Evolutionary conservation across 2,329 filamentous ascomycete species (phyloP), one percentile per base, ranked within the genome.

Genomic region (Diaporthe nobilis): DNA sequence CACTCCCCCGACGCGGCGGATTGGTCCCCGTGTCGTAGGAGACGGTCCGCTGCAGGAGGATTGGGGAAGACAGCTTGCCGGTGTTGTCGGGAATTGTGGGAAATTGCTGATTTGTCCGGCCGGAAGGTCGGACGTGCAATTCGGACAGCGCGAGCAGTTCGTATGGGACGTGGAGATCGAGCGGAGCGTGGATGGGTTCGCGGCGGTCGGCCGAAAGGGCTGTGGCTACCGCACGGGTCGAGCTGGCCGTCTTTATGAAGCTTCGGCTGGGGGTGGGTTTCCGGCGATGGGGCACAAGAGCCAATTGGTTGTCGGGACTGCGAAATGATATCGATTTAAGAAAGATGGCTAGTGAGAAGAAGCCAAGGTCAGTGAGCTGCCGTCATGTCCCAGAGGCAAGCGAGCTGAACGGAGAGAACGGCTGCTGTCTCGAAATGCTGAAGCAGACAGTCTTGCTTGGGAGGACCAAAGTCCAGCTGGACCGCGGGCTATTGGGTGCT

Each of bases 11-110:
- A 84, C 89, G 88, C 82, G 90, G 90, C 84, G 89, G 88, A 80
- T 94, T 93, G 81, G 92, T 91, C 87, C 93, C 93, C 89, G 93
- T 93, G 89, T 95, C 94, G 90, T 97, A 97, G 86, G 95, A 95
- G 90, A 97, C 93, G 89, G 94, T 95, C 85, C 95, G 94, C 85
- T 94, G 93, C 82, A 97, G 91, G 83, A 98, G 90, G 86, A 97
- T 89, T 88, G 90, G 93, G 85, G 96, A 94, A 93, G 95, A 96
- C 95, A 97, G 93, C 88, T 98, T 97, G 94, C 93, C 94, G 95
- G 95, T 96, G 86, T 94, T 94, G 87, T 83, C 77, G 78, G 82
- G 79, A 58, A 65, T 55, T 65, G 53, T 47, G 37, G 70, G 57
- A 57, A 73, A 60, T 31, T 51, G 37, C 49, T 72, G 22, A 10